These are phyloP conservation scores for Chlorella sp. DNA, from an alignment of 139 green algal genomes.

Conservation along the genomic window DNA sequence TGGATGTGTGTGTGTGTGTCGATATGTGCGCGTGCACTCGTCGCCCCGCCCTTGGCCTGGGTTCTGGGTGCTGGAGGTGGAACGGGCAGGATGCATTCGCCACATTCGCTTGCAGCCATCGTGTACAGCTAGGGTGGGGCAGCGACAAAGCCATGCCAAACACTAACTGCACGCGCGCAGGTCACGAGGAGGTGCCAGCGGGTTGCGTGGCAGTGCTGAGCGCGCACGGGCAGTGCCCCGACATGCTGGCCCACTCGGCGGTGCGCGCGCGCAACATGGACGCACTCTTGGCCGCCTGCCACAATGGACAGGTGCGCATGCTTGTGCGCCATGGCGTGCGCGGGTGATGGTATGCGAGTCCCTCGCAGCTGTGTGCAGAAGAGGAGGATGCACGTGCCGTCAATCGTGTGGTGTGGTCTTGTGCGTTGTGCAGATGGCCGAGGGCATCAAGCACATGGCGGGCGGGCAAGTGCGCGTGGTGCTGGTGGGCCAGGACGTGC, in stretches of 20 bases:
- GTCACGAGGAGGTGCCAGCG: slow-evolving; percentile 37
- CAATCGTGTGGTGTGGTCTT: background rate
- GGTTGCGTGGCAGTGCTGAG: slow-evolving; percentile 38
- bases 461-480: background rate
- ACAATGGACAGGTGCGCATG: slow-evolving; percentile 16
- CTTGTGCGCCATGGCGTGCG: background rate
- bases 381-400: background rate
- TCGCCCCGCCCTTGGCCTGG: background rate
- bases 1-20: too few relatives aligned
- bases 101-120: too few relatives aligned
- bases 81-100: too few relatives aligned
- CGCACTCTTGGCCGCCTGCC: slow-evolving; percentile 41
- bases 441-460: background rate
- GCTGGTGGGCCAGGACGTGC: background rate
- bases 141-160: too few relatives aligned
- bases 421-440: background rate
- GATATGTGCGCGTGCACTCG: background rate
- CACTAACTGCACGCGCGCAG: too few relatives aligned
- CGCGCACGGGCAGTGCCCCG: slow-evolving; percentile 34
- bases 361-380: background rate
- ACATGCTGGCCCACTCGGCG: slow-evolving; percentile 83
- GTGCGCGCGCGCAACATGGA: slow-evolving; percentile 85
- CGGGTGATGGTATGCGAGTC: background rate
- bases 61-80: too few relatives aligned
- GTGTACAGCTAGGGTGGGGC: too few relatives aligned